Conservation (phyloP, 2,329 filamentous ascomycete genomes). For the Canariomyces notabilis region DNA sequence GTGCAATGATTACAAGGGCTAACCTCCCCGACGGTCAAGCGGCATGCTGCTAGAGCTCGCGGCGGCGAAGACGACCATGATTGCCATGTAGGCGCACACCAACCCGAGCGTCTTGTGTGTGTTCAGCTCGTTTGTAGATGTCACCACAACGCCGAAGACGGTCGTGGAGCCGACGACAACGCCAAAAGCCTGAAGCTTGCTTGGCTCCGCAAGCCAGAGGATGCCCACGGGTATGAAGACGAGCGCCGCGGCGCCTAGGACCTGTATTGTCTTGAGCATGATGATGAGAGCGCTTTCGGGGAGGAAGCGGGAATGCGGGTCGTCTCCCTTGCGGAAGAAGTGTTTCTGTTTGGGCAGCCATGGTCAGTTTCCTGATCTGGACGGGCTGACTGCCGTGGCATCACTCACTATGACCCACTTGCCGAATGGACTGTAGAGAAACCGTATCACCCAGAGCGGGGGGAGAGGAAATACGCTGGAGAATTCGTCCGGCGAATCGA, state of each 20-base stretch:
- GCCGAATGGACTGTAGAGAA: not conserved
- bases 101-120: constrained; percentile 1
- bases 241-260: not conserved
- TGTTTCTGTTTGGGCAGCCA: not conserved
- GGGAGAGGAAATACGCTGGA: not conserved
- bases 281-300: not conserved
- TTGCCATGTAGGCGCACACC: constrained; percentile 4
- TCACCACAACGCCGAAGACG: constrained; percentile 6
- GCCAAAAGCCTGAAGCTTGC: constrained; percentile 2
- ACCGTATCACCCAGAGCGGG: not conserved
- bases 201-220: constrained; percentile 7
- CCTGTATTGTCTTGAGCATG: not conserved
- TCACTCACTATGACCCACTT: constrained; percentile 7
- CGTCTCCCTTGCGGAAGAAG: not conserved
- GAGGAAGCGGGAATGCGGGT: not conserved
- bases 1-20: no score
- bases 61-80: constrained; percentile 4
- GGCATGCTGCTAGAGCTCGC: not conserved
- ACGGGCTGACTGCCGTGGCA: no score
- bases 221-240: constrained; percentile 8
- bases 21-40: no score
- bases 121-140: not conserved
- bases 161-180: constrained; percentile 10
- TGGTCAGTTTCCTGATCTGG: no score
- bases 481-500: constrained; percentile 4